Conservation (phyloP, 345 rosid genomes). For the Moricandia arvensis region DNA sequence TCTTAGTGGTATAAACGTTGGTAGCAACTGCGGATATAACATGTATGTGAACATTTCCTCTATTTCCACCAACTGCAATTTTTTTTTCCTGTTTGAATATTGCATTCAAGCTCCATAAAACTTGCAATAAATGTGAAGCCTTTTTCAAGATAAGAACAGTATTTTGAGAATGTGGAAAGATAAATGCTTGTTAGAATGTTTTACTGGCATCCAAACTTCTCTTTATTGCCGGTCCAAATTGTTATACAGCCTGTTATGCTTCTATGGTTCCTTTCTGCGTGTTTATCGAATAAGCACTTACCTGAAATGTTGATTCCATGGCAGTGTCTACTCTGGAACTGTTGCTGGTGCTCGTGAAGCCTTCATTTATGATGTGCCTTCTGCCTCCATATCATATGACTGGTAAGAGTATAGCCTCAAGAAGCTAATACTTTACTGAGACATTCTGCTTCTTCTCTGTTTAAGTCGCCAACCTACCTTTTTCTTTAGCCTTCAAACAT, state of each 20-base stretch:
- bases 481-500: no score
- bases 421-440: not conserved
- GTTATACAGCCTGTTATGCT: no score
- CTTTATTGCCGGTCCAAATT: no score
- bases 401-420: constrained; percentile 46
- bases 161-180: not conserved
- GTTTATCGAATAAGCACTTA: no score
- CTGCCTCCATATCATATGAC: constrained; percentile 75
- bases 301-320: constrained; percentile 21
- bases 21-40: constrained; percentile 92
- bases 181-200: not conserved
- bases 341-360: constrained; percentile 98
- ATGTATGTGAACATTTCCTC: constrained; percentile 47
- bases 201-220: no score
- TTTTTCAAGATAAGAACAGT: not conserved
- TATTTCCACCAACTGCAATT: not conserved
- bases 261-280: no score
- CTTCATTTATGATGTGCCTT: constrained; percentile 72
- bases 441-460: no score
- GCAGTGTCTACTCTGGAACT: constrained; percentile 92
- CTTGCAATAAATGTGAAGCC: not conserved
- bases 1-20: constrained; percentile 89
- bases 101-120: not conserved
- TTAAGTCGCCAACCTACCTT: no score
- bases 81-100: not conserved